Percentiles rank a stretch among this genome's conserved stretches.
Conservation (phyloP, 179 eudicot genomes). For the Beta lomatogona region DNA sequence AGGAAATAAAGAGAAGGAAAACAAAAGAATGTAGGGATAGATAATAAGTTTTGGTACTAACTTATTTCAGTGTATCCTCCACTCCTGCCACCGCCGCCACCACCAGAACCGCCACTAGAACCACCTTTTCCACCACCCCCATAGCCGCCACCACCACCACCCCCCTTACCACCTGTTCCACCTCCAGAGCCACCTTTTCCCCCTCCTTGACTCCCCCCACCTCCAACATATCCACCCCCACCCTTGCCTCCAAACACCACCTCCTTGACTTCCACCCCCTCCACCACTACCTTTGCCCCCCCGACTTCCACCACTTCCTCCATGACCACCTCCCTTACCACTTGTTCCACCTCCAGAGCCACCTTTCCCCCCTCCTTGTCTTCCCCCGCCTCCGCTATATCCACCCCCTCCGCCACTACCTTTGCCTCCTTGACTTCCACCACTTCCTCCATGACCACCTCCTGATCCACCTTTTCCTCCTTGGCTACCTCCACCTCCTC, state of each 20-base stretch:
- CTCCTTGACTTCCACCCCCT: background rate
- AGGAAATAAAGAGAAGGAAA: too few relatives aligned
- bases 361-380: background rate
- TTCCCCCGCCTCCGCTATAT: background rate
- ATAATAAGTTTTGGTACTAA: background rate
- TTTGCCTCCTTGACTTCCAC: background rate
- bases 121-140: too few relatives aligned
- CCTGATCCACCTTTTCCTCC: background rate
- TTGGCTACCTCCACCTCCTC: conserved; percentile 11
- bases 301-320: background rate
- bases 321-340: background rate
- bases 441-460: background rate
- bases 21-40: background rate
- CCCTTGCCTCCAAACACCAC: background rate
- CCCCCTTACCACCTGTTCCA: background rate
- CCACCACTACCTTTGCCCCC: background rate
- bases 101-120: too few relatives aligned
- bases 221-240: background rate
- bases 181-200: background rate
- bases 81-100: too few relatives aligned
- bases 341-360: background rate
- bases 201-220: background rate
- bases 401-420: background rate
- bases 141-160: too few relatives aligned
- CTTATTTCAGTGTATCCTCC: background rate